These are phyloP conservation scores for Podospora anserina DNA, from an alignment of 495 filamentous ascomycete genomes.

Conservation along the genomic window DNA sequence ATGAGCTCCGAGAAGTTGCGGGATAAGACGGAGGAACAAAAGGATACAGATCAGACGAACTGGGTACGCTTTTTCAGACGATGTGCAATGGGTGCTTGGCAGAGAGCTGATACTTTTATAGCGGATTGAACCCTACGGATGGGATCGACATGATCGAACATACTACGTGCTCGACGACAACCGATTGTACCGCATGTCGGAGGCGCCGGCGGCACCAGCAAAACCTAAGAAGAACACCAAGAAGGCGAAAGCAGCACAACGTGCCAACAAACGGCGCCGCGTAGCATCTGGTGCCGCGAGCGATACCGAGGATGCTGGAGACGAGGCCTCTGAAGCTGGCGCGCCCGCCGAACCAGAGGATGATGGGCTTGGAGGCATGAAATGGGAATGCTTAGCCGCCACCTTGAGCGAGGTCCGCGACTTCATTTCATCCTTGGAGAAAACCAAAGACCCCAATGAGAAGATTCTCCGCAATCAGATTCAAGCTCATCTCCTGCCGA, in stretches of 20 bases:
- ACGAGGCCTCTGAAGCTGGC: slow-evolving; percentile 36
- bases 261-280: slow-evolving; percentile 72
- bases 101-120: slow-evolving; percentile 39
- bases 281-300: slow-evolving; percentile 53
- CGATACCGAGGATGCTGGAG: slow-evolving; percentile 53
- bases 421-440: slow-evolving; percentile 67
- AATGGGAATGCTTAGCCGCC: slow-evolving; percentile 89
- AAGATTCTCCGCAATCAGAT: slow-evolving; percentile 68
- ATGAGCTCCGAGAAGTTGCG: slow-evolving; percentile 79
- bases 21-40: slow-evolving; percentile 79
- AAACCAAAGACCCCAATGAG: slow-evolving; percentile 76
- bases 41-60: slow-evolving; percentile 71
- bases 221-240: slow-evolving; percentile 77
- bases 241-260: slow-evolving; percentile 62
- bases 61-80: slow-evolving; percentile 62
- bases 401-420: slow-evolving; percentile 69
- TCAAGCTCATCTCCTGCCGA: slow-evolving; percentile 70
- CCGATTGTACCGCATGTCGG: slow-evolving; percentile 79
- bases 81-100: background rate
- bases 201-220: slow-evolving; percentile 55
- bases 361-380: slow-evolving; percentile 65
- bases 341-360: slow-evolving; percentile 48
- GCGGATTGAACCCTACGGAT: slow-evolving; percentile 91
- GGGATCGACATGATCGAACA: slow-evolving; percentile 75
- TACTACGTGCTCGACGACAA: slow-evolving; percentile 95